Percentiles rank a stretch among this genome's conserved stretches.
Conservation (phyloP, 2,329 filamentous ascomycete genomes). For the Trichoderma aggressivum region DNA sequence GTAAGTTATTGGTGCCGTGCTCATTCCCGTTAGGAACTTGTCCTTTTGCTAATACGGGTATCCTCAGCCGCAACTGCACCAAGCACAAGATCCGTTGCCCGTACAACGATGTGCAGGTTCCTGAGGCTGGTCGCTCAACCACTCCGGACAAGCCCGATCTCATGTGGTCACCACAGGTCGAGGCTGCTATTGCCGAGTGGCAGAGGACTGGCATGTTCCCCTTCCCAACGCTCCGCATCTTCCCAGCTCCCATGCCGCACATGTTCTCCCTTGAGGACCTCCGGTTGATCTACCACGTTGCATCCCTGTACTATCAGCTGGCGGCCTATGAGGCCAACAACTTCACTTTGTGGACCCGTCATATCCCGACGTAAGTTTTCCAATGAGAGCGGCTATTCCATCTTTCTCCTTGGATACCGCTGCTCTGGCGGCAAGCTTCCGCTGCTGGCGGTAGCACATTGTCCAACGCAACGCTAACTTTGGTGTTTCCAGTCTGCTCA, state of each 20-base stretch:
- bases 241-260: conserved; percentile 69
- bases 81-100: conserved; percentile 99
- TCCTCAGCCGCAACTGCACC: conserved; percentile 83
- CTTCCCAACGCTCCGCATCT: conserved; percentile 76
- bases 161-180: conserved; percentile 82
- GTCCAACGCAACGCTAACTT: conserved; percentile 10
- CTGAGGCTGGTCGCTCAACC: conserved; percentile 58
- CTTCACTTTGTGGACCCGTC: conserved; percentile 88
- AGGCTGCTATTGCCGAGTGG: conserved; percentile 79
- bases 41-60: conserved; percentile 21
- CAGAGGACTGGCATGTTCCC: conserved; percentile 79
- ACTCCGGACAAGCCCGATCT: conserved; percentile 65
- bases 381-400: neutral
- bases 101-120: conserved; percentile 80
- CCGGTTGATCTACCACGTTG: conserved; percentile 85
- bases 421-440: neutral
- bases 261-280: conserved; percentile 74
- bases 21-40: neutral
- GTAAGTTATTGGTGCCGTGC: conserved; percentile 48
- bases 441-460: neutral
- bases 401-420: neutral
- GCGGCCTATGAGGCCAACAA: conserved; percentile 71
- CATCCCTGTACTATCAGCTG: conserved; percentile 80
- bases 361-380: conserved; percentile 78
- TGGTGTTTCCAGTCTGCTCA: conserved; percentile 45